Evolutionary conservation across 305 asterid species (phyloP), one percentile per base, ranked within the genome.

Genomic region (Solanum aculeatissimum): DNA sequence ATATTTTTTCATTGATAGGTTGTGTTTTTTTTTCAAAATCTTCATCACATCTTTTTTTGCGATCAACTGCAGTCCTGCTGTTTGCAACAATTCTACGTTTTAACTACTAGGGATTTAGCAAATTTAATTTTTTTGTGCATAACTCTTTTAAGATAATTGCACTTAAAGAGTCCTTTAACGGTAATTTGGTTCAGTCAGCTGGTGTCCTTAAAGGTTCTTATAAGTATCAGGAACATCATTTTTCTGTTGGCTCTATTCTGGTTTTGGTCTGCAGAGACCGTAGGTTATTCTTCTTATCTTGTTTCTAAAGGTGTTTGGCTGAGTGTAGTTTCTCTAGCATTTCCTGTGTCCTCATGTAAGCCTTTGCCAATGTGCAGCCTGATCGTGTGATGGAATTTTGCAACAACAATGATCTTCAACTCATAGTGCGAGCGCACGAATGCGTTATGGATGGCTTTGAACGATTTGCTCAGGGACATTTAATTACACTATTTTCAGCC

Each of bases 361-460:
- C 10, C 54, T 54, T 29, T 60, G 32, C 7, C 80, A 87, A 78
- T 84, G 80, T 88, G 86, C 98, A 97, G 99, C 99, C 99, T 54
- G 99, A 95, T 71, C 98, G 99, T 63, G 99, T 97, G 25, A 93
- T 94, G 98, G 99, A 97, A 86, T 97, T 97, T 83, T 97, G 99
- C 85, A 93, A 93, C 84, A 95, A 95, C 92, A 97, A 95, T 70
- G 99, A 95, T 87, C 96, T 97, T 84, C 99, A 97, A 86, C 91
- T 97, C 87, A 97, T 97, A 84, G 98, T 97, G 82, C 91, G 99
- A 85, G 99, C 99, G 3, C 98, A 95, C n/a, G 99, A 97, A 89
- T 95, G 99, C 25, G 99, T 97, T 88, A 97, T 97, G 99, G 99
- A 95, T 94, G 99, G 99, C 83, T 97, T 97, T 85, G 99, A 97